These are phyloP conservation scores for Herpetospermum pedunculosum DNA, from an alignment of 306 rosid genomes.

Conservation along the genomic window DNA sequence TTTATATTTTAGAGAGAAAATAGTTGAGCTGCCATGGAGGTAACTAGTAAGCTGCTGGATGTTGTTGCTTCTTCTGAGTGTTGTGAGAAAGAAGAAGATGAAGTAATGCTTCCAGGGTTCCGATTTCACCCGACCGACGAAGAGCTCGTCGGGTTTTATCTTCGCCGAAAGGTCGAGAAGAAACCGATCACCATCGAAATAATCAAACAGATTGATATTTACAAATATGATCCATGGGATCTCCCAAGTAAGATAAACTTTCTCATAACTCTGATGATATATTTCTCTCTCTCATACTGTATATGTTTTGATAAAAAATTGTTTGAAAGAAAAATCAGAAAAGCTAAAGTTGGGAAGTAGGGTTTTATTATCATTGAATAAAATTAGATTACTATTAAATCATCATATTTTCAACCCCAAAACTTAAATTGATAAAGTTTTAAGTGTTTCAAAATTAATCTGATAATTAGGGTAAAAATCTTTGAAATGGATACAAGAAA, in stretches of 20 bases:
- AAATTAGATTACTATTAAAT: background rate
- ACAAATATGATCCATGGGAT: constrained; percentile 97
- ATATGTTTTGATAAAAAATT: background rate
- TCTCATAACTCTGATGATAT: background rate
- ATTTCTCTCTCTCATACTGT: background rate
- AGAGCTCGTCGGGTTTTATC: constrained; percentile 86
- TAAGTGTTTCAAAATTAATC: background rate
- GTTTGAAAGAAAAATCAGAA: background rate
- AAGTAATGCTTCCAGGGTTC: constrained; percentile 68
- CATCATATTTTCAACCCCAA: background rate
- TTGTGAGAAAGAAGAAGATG: constrained; percentile 30
- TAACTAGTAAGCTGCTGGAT: background rate
- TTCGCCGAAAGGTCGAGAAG: constrained; percentile 55
- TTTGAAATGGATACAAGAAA: too few species aligned
- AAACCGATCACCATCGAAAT: constrained; percentile 52
- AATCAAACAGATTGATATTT: constrained; percentile 84
- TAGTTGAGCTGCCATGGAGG: background rate
- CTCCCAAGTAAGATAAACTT: constrained; percentile 59
- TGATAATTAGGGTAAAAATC: too few species aligned
- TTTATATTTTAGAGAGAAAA: background rate
- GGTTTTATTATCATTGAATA: background rate
- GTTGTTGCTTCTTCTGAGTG: too few species aligned
- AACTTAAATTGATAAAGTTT: background rate
- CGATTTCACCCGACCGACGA: constrained; percentile 93
- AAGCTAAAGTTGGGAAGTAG: background rate